Conservation (phyloP, 1,284 basidiomycete species). For the Anthracocystis setariae region DNA sequence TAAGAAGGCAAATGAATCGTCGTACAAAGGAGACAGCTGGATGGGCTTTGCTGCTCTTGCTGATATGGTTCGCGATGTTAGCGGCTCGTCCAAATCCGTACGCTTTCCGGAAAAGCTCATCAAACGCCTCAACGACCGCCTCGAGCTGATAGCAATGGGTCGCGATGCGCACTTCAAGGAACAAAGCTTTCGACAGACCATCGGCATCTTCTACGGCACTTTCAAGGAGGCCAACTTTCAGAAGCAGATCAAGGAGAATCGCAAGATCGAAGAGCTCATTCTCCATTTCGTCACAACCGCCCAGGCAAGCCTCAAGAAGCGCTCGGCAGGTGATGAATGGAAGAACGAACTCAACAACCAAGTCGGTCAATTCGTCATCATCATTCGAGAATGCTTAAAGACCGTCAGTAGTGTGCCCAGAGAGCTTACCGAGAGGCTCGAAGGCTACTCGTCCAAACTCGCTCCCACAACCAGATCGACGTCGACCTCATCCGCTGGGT, state of each 20-base stretch:
- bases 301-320: slow-evolving; percentile 72
- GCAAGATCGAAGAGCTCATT: slow-evolving; percentile 96
- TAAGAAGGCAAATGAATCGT: slow-evolving; percentile 24
- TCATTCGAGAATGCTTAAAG: slow-evolving; percentile 81
- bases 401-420: slow-evolving; percentile 71
- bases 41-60: slow-evolving; percentile 55
- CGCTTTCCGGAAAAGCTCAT: slow-evolving; percentile 66
- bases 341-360: slow-evolving; percentile 90
- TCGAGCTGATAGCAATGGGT: slow-evolving; percentile 64
- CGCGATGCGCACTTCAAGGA: slow-evolving; percentile 59
- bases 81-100: slow-evolving; percentile 46
- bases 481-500: slow-evolving; percentile 2
- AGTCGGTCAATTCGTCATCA: slow-evolving; percentile 84
- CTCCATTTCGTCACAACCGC: slow-evolving; percentile 90
- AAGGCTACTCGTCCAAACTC: slow-evolving; percentile 83
- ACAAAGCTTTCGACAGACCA: slow-evolving; percentile 58
- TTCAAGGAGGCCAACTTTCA: slow-evolving; percentile 59
- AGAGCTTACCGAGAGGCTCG: slow-evolving; percentile 82
- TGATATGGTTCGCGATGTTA: slow-evolving; percentile 57
- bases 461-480: slow-evolving; percentile 33
- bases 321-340: slow-evolving; percentile 80
- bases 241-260: slow-evolving; percentile 83
- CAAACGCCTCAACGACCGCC: slow-evolving; percentile 58
- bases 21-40: slow-evolving; percentile 48
- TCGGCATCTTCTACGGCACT: slow-evolving; percentile 64